Base-by-base conservation (phyloP, 164 flowering plant genomes). In the Magnolia kwangsiensis region DNA sequence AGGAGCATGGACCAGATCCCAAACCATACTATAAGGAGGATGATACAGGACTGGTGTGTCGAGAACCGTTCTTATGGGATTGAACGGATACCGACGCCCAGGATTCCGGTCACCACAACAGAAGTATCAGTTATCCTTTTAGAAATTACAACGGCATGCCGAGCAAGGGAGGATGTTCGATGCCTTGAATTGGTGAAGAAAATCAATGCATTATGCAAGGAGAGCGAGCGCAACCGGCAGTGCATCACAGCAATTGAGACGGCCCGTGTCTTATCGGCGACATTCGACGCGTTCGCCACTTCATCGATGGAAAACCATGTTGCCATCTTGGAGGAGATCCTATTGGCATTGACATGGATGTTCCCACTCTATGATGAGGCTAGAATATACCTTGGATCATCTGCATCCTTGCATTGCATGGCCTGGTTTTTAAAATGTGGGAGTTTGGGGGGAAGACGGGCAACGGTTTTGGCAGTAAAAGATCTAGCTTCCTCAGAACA, bases 21-120 rank as follows among this genome's bases (percentile, higher is more conserved):
- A 0, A 95, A 95, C 70, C 97, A 91, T 74, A 50, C 88, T 51
- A 79, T 95, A 0, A 20, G 94, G 31, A 84, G 74, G 73, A 88
- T 92, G 93, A 91, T 93, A 3, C 98, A 95, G 63, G 90, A 88
- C 14, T 95, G 97, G 98, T 91, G 96, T 75, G 96, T 90, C 8
- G 86, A 83, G 67, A 90, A 91, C 27, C 72, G 82, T 13, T 82
- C 90, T 2, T 59, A 63, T 20, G 95, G 96, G 16, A 76, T 95
- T 0, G 94, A 95, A 67, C 69, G 97, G 67, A 90, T 92, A 63
- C 96, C 98, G 0, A 95, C 98, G 3, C 98, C 98, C 0, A 73
- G 90, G 45, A 81, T 87, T 69, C 96, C 97, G 0, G 74, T 90
- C 7, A 77, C 77, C 20, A 51, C 88, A 0, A 10, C 69, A 4